Percentiles rank a stretch among this genome's conserved stretches.
Evolutionary conservation across 148 eudicot species (phyloP).

Genomic region (Vaccinium corymbosum): DNA sequence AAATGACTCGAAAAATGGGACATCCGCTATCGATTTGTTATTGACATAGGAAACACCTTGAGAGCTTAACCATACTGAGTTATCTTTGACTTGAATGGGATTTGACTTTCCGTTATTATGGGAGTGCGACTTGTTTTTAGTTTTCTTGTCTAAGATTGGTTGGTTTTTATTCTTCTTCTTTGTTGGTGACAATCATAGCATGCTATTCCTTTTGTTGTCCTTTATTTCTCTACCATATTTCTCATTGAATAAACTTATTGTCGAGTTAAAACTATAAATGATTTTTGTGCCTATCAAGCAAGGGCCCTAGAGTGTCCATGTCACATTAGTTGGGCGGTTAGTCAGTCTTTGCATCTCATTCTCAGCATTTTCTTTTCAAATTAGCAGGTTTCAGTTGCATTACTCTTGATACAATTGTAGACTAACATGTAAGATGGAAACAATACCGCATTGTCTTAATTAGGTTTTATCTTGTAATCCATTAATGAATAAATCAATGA

Average conservation of each 20-base stretch:
- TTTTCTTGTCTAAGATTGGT: background rate
- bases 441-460: background rate
- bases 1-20: conserved; percentile 2
- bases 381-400: background rate
- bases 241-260: background rate
- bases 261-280: background rate
- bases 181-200: background rate
- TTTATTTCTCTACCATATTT: background rate
- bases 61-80: background rate
- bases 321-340: too few species aligned
- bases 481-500: background rate
- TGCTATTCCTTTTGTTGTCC: background rate
- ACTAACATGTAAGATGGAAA: background rate
- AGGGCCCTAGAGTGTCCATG: too few species aligned
- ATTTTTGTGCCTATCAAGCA: too few species aligned
- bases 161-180: background rate
- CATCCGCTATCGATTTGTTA: conserved; percentile 8
- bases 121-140: background rate
- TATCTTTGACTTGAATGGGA: background rate
- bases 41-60: conserved; percentile 13
- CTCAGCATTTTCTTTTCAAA: background rate
- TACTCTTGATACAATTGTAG: background rate
- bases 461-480: background rate
- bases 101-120: background rate
- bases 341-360: background rate